A percentile compares a stretch with the other conserved stretches of the same genome.
phyloP scores from a whole-genome alignment of 176 grass and related monocot species.

The Musa troglodytarum region DNA sequence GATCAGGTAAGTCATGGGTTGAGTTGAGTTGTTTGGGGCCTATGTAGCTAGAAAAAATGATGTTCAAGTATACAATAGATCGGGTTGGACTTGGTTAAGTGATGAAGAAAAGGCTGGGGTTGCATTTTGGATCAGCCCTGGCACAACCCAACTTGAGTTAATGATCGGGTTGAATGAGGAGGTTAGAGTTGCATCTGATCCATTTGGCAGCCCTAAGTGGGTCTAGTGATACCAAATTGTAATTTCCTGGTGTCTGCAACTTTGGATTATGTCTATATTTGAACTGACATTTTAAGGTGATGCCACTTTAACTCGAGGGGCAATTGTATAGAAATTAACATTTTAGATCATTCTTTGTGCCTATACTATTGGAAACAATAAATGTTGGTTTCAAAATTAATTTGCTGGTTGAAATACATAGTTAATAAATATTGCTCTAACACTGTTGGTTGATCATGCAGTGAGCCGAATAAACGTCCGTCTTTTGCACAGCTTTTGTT shows the following conservation, averaged over 20 bases:
- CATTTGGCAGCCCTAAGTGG: no score
- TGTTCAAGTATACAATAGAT: background rate
- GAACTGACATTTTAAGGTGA: no score
- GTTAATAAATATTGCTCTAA: background rate
- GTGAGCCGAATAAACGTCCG: conserved; percentile 72
- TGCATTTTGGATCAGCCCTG: background rate
- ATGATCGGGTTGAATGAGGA: no score
- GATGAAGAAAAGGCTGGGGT: background rate
- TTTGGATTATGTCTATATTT: no score
- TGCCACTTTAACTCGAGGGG: no score
- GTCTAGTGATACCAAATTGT: no score
- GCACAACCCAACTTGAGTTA: background rate
- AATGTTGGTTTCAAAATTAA: background rate
- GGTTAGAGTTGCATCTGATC: no score
- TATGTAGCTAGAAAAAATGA: background rate
- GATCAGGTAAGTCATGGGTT: background rate
- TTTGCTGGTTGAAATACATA: background rate
- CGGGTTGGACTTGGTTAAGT: background rate
- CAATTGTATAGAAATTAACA: no score
- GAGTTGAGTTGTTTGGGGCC: background rate
- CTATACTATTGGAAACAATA: background rate
- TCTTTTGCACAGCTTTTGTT: conserved; percentile 78
- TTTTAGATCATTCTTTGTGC: background rate
- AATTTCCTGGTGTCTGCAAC: no score
- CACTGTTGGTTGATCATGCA: conserved; percentile 27